These are phyloP conservation scores for Oryza officinalis DNA, from an alignment of 176 grass and related monocot genomes.

Conservation along the genomic window DNA sequence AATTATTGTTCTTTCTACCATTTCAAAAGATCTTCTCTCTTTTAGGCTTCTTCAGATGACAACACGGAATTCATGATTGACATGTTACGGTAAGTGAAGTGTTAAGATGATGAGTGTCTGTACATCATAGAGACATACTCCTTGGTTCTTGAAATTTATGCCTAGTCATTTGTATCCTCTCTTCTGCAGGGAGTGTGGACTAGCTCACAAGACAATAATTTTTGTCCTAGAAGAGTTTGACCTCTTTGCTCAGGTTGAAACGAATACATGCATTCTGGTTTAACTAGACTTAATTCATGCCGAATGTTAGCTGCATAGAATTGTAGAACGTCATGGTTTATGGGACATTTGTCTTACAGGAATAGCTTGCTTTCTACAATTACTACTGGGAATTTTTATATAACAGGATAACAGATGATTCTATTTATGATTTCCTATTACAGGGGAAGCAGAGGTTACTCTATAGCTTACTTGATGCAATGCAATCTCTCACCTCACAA, in stretches of 20 bases:
- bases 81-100: conserved; percentile 65
- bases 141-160: not conserved
- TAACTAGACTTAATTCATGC: conserved; percentile 11
- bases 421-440: conserved; percentile 34
- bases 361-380: conserved; percentile 4
- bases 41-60: conserved; percentile 95
- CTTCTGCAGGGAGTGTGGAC: conserved; percentile 78
- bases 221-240: conserved; percentile 92
- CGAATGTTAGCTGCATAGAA: conserved; percentile 7
- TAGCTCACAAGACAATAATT: conserved; percentile 80
- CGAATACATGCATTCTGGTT: conserved; percentile 31
- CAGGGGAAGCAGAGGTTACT: conserved; percentile 95
- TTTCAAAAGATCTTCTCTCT: conserved; percentile 26
- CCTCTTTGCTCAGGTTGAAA: conserved; percentile 86
- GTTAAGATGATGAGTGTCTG: conserved; percentile 11
- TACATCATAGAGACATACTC: conserved; percentile 5
- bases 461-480: conserved; percentile 91
- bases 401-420: conserved; percentile 4
- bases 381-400: not conserved
- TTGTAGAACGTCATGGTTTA: not conserved
- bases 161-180: conserved; percentile 30
- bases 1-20: not conserved
- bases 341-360: not conserved
- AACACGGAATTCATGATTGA: conserved; percentile 91
- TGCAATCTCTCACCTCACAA: conserved; percentile 86